Conservation (phyloP, 768 basidiomycete genomes). For the Suillus subaureus region DNA sequence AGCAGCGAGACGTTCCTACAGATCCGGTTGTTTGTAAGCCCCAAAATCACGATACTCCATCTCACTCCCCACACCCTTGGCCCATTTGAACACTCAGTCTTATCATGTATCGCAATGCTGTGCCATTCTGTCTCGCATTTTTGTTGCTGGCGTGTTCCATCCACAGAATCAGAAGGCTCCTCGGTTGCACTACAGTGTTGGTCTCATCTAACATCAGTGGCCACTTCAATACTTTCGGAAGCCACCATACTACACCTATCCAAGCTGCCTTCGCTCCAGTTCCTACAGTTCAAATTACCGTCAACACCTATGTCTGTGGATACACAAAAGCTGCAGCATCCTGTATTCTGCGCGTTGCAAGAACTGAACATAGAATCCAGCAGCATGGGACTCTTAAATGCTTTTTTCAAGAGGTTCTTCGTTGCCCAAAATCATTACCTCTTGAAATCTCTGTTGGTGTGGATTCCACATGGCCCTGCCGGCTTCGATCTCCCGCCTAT, state of each 20-base stretch:
- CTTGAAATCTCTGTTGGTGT: neutral
- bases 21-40: neutral
- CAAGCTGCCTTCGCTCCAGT: neutral
- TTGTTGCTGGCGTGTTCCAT: too few relatives aligned
- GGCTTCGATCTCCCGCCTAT: neutral
- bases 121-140: neutral
- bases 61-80: neutral
- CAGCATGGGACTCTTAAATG: neutral
- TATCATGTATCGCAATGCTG: conserved; percentile 1
- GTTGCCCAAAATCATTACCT: neutral
- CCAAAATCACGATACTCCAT: neutral
- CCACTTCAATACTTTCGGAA: neutral
- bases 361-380: neutral
- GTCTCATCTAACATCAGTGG: neutral
- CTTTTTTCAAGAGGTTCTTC: neutral
- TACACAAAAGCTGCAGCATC: neutral
- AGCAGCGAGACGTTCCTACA: neutral
- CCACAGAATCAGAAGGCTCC: neutral
- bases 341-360: neutral
- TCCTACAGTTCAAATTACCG: neutral
- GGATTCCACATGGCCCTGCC: neutral
- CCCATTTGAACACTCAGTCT: neutral
- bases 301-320: neutral
- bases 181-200: neutral
- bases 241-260: neutral